Conservation (phyloP, 805 yeast species). For the Ogataea allantospora region DNA sequence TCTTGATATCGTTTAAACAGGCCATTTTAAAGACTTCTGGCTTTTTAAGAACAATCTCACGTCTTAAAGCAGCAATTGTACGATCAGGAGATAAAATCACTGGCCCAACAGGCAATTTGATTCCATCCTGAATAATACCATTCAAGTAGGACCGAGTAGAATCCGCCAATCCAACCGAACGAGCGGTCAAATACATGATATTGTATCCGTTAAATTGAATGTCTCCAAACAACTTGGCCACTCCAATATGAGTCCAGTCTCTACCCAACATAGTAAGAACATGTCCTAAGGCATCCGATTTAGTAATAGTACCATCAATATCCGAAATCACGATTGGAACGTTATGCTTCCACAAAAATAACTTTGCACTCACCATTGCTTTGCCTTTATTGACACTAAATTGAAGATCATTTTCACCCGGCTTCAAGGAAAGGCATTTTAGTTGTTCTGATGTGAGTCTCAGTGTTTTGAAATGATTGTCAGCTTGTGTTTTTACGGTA, state of each 20-base stretch:
- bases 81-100: slow-evolving; percentile 94
- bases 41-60: slow-evolving; percentile 90
- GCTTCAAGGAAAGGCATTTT: slow-evolving; percentile 63
- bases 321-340: slow-evolving; percentile 94
- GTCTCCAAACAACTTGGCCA: slow-evolving; percentile 87
- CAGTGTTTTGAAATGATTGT: slow-evolving; percentile 73
- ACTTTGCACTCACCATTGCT: slow-evolving; percentile 68
- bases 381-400: slow-evolving; percentile 83
- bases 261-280: slow-evolving; percentile 89
- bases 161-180: slow-evolving; percentile 95
- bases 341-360: slow-evolving; percentile 79
- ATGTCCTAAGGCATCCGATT: slow-evolving; percentile 96
- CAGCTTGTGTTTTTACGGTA: slow-evolving; percentile 22
- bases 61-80: slow-evolving; percentile 88
- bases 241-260: slow-evolving; percentile 98
- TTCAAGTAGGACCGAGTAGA: slow-evolving; percentile 79
- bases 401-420: slow-evolving; percentile 75
- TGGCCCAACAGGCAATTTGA: slow-evolving; percentile 80
- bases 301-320: slow-evolving; percentile 97
- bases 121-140: slow-evolving; percentile 75
- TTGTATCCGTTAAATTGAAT: slow-evolving; percentile 86
- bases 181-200: slow-evolving; percentile 87
- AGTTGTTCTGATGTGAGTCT: slow-evolving; percentile 90
- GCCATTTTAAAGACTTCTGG: slow-evolving; percentile 99
- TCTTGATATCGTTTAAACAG: slow-evolving; percentile 80